These are phyloP conservation scores for Coemansia sp. DNA, from an alignment of 192 early-diverging fungal genomes.

Conservation along the genomic window DNA sequence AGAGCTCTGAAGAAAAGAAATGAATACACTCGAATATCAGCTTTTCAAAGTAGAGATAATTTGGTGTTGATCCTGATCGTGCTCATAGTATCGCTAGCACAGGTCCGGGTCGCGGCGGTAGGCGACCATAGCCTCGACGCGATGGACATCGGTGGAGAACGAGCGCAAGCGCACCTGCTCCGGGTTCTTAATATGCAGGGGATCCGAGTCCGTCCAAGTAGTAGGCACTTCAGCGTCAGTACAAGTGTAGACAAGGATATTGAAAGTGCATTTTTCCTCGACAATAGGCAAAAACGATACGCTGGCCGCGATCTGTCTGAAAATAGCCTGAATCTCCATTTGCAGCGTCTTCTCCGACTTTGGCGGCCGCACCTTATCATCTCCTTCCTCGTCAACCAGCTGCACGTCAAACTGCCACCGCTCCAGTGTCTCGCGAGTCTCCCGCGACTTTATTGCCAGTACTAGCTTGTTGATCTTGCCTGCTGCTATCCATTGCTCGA, in stretches of 20 bases:
- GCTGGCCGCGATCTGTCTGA: constrained; percentile 89
- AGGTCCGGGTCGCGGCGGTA: constrained; percentile 73
- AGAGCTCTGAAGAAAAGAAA: not conserved
- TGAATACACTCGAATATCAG: not conserved
- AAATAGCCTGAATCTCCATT: constrained; percentile 84
- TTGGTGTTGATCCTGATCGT: not conserved
- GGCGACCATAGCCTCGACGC: constrained; percentile 84
- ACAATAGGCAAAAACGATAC: constrained; percentile 91
- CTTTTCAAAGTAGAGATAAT: constrained; percentile 6
- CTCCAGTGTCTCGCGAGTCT: constrained; percentile 82
- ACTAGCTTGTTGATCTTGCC: constrained; percentile 83
- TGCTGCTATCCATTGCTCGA: constrained; percentile 79
- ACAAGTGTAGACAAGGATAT: constrained; percentile 87
- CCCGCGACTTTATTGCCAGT: constrained; percentile 82
- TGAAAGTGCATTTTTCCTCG: constrained; percentile 90
- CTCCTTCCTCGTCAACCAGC: constrained; percentile 57
- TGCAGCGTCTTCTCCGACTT: constrained; percentile 55
- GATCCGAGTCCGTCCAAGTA: constrained; percentile 84
- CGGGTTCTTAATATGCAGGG: constrained; percentile 77
- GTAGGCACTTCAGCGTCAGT: constrained; percentile 83
- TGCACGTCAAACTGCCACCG: constrained; percentile 96
- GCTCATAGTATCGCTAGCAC: constrained; percentile 13
- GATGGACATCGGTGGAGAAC: constrained; percentile 83
- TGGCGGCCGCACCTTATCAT: constrained; percentile 20
- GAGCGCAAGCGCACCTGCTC: constrained; percentile 85